A percentile compares a stretch with the other conserved stretches of the same genome.
phyloP scores from a whole-genome alignment of 2,329 filamentous ascomycete species.

The Daldinia sp. region DNA sequence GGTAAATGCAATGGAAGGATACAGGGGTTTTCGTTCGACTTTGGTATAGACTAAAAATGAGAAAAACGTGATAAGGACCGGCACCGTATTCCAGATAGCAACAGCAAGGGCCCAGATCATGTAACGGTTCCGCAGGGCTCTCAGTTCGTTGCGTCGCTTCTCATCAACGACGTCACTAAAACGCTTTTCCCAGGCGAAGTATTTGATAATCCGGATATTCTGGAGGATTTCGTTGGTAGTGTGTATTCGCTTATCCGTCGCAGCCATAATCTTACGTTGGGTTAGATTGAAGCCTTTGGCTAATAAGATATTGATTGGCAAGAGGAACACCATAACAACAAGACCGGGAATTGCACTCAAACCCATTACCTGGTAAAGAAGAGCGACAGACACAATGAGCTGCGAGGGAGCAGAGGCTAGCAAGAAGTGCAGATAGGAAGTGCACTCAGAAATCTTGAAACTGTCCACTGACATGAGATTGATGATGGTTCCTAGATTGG shows the following conservation, averaged over 20 bases:
- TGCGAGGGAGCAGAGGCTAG: constrained; percentile 92
- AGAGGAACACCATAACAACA: constrained; percentile 85
- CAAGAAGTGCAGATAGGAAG: constrained; percentile 95
- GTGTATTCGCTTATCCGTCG: constrained; percentile 95
- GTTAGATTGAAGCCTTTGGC: constrained; percentile 86
- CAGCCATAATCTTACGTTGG: constrained; percentile 91
- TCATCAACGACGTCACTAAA: constrained; percentile 90
- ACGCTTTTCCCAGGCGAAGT: constrained; percentile 96
- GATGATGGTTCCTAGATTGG: constrained; percentile 97
- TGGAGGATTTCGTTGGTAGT: constrained; percentile 96
- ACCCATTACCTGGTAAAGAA: constrained; percentile 92
- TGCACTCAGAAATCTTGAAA: constrained; percentile 97
- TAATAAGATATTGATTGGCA: constrained; percentile 91
- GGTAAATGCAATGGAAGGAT: constrained; percentile 94
- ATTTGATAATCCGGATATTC: constrained; percentile 99
- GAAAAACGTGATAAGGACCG: constrained; percentile 94
- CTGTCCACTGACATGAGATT: constrained; percentile 99
- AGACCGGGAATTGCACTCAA: constrained; percentile 95
- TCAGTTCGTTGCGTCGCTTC: constrained; percentile 83
- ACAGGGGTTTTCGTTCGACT: constrained; percentile 87
- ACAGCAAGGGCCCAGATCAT: constrained; percentile 92
- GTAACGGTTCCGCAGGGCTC: constrained; percentile 82
- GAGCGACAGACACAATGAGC: constrained; percentile 79
- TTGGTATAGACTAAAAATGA: constrained; percentile 95
- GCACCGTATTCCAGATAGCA: constrained; percentile 96